Conservation (phyloP, 2,329 filamentous ascomycete genomes). For the Lachnum nothofagi region DNA sequence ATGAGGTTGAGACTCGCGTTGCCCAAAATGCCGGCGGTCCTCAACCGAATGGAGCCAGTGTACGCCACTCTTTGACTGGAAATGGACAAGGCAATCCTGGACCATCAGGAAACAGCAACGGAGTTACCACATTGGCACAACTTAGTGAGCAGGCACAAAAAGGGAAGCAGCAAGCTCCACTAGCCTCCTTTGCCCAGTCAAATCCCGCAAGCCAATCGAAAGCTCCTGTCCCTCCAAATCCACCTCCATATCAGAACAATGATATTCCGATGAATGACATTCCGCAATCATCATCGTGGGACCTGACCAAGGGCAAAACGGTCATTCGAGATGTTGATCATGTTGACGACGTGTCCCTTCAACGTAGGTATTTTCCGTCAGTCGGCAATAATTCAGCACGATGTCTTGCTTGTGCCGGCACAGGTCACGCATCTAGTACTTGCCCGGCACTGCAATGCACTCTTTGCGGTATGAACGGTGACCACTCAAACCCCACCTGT, state of each 20-base stretch:
- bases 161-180: neutral
- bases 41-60: neutral
- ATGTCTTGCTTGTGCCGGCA: constrained; percentile 49
- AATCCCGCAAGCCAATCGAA: neutral
- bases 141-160: neutral
- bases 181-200: neutral
- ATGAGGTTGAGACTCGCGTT: neutral
- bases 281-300: neutral
- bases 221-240: no score
- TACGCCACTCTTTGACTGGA: no score
- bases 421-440: constrained; percentile 40
- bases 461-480: constrained; percentile 40
- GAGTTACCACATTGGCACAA: neutral
- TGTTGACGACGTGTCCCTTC: constrained; percentile 29
- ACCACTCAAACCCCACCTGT: constrained; percentile 48
- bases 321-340: neutral
- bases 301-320: neutral
- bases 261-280: constrained; percentile 1
- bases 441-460: constrained; percentile 47
- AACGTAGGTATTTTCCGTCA: constrained; percentile 45
- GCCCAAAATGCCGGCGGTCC: neutral
- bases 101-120: neutral
- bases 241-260: no score
- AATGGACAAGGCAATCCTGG: neutral
- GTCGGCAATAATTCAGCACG: constrained; percentile 24